Percentiles rank a stretch among this genome's conserved stretches.
Conservation (phyloP, 2,329 filamentous ascomycete species). For the Berkeleyomyces basicola region DNA sequence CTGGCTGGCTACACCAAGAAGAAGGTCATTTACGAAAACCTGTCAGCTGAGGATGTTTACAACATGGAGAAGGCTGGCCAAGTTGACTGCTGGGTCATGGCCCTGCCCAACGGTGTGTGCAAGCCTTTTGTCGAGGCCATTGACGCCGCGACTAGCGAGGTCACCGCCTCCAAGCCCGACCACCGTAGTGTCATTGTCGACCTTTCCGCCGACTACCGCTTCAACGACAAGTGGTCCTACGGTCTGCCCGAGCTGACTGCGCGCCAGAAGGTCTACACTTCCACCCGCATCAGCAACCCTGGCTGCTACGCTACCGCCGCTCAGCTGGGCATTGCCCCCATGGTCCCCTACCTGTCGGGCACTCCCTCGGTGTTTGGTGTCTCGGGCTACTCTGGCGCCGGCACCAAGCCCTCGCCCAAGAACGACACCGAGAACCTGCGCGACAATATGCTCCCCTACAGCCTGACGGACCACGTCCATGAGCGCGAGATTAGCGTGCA, state of each 20-base stretch:
- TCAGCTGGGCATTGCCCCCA: constrained; percentile 72
- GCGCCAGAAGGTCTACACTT: constrained; percentile 57
- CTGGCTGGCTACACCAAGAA: constrained; percentile 83
- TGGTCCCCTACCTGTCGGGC: constrained; percentile 60
- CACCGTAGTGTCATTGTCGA: constrained; percentile 69
- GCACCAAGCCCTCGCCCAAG: constrained; percentile 85
- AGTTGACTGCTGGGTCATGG: constrained; percentile 96
- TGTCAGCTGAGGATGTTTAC: constrained; percentile 71
- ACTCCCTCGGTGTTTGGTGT: constrained; percentile 78
- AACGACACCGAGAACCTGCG: constrained; percentile 73
- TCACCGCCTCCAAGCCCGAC: constrained; percentile 16
- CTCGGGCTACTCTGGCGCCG: constrained; percentile 85
- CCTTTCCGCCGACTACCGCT: constrained; percentile 91
- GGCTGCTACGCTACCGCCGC: constrained; percentile 92
- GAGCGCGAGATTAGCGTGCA: constrained; percentile 77
- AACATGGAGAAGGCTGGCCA: constrained; percentile 69
- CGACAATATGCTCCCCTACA: constrained; percentile 84
- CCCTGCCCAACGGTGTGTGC: constrained; percentile 87
- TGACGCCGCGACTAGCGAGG: constrained; percentile 18
- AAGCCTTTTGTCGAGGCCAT: constrained; percentile 86
- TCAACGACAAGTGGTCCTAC: constrained; percentile 74
- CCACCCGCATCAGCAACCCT: constrained; percentile 76
- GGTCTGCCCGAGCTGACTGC: constrained; percentile 74
- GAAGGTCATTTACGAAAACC: constrained; percentile 81
- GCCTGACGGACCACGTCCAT: constrained; percentile 84